Evolutionary conservation across 352 stramenopile genomes (phyloP).

Genomic region (Phytophthora idaei): DNA sequence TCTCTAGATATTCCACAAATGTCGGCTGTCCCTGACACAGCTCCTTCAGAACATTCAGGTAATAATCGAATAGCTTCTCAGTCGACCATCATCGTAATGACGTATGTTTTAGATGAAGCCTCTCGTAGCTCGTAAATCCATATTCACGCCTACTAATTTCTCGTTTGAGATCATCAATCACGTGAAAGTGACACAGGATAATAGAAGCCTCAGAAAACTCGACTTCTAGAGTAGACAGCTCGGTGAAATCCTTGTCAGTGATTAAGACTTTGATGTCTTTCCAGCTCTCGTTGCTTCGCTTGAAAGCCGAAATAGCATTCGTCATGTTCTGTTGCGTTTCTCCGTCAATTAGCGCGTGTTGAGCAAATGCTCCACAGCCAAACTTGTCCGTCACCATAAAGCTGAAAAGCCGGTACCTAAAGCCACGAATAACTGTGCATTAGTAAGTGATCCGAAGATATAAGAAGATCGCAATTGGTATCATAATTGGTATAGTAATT

Average conservation of each 20-base stretch:
- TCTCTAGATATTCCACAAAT: constrained; percentile 3
- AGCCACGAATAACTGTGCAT: background rate
- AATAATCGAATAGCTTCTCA: background rate
- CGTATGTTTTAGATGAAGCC: background rate
- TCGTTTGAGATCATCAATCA: constrained; percentile 17
- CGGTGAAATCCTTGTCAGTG: background rate
- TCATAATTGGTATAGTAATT: background rate
- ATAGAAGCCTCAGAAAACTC: background rate
- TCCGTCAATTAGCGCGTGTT: background rate
- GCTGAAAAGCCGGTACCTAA: background rate
- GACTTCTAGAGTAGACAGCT: background rate
- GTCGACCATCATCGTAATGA: constrained; percentile 6
- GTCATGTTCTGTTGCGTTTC: background rate
- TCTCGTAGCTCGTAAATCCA: constrained; percentile 1
- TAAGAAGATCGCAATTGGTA: too few species aligned
- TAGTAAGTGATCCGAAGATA: background rate
- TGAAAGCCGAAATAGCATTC: background rate
- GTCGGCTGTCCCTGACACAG: background rate
- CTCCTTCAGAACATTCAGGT: background rate
- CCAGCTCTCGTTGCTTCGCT: background rate
- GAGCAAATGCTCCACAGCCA: background rate
- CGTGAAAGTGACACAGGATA: constrained; percentile 19
- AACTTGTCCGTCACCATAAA: background rate
- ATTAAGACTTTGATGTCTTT: background rate
- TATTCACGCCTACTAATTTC: background rate